Evolutionary conservation across 352 stramenopile genomes (phyloP).

Genomic region (Phytophthora niederhauseri): DNA sequence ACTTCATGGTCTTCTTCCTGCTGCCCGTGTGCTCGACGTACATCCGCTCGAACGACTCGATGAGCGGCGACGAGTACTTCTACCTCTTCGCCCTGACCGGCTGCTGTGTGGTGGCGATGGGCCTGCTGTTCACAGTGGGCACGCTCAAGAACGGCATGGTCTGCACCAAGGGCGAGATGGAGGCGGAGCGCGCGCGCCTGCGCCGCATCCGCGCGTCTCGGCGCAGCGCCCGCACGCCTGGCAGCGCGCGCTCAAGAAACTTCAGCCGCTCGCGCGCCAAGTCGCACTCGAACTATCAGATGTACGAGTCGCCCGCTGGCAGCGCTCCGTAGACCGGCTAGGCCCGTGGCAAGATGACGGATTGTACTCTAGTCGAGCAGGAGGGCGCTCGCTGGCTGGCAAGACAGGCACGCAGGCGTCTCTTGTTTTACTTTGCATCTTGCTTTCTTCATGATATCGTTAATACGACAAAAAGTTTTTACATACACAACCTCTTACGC

Average conservation of each 20-base stretch:
- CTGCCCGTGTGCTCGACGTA: slow-evolving; percentile 53
- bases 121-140: slow-evolving; percentile 57
- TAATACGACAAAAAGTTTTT: slow-evolving; percentile 33
- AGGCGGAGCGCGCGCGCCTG: slow-evolving; percentile 53
- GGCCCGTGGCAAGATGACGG: slow-evolving; percentile 26
- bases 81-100: slow-evolving; percentile 63
- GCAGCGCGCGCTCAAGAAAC: slow-evolving; percentile 63
- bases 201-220: slow-evolving; percentile 57
- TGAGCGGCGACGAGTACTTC: slow-evolving; percentile 49
- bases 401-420: background rate
- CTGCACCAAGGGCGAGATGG: slow-evolving; percentile 67
- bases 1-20: slow-evolving; percentile 83
- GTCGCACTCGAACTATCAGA: slow-evolving; percentile 75
- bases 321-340: slow-evolving; percentile 44
- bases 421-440: slow-evolving; percentile 35
- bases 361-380: slow-evolving; percentile 34
- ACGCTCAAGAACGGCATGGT: slow-evolving; percentile 75
- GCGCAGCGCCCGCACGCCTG: slow-evolving; percentile 61
- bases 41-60: slow-evolving; percentile 43
- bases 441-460: slow-evolving; percentile 35
- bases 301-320: slow-evolving; percentile 65
- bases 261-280: slow-evolving; percentile 68
- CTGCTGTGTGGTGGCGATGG: slow-evolving; percentile 46
- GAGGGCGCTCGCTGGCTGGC: slow-evolving; percentile 4
- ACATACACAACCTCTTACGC: slow-evolving; percentile 1